Percentiles rank a stretch among this genome's conserved stretches.
These are phyloP conservation scores for Coelastrella sp. DNA, from an alignment of 139 green algal genomes.

Conservation along the genomic window DNA sequence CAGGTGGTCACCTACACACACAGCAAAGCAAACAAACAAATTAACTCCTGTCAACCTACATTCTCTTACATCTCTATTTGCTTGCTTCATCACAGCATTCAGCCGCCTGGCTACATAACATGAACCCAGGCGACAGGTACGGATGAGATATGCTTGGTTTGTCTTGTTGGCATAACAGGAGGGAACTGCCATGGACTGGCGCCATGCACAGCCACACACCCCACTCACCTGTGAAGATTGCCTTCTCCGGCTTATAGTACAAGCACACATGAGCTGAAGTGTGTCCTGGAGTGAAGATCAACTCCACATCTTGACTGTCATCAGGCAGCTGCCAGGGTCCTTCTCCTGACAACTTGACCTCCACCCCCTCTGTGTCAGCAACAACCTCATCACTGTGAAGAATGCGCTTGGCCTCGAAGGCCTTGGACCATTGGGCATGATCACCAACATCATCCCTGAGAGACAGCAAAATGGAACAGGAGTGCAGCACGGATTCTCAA, in stretches of 20 bases:
- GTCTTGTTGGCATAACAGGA: too few relatives aligned
- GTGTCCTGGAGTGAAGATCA: conserved; percentile 83
- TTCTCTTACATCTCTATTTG: too few relatives aligned
- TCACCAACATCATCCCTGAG: conserved; percentile 83
- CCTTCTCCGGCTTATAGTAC: conserved; percentile 61
- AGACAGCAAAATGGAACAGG: background rate
- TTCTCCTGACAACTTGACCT: conserved; percentile 54
- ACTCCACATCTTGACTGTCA: conserved; percentile 58
- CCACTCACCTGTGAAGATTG: conserved; percentile 67
- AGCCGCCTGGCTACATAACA: too few relatives aligned
- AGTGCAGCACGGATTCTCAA: too few relatives aligned
- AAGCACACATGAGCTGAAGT: conserved; percentile 73
- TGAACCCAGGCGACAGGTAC: too few relatives aligned
- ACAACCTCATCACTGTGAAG: conserved; percentile 71
- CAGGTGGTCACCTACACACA: conserved; percentile 53
- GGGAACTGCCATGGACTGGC: too few relatives aligned
- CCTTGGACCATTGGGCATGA: conserved; percentile 78
- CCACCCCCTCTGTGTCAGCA: conserved; percentile 33
- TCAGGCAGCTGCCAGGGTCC: conserved; percentile 75
- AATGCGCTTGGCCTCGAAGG: conserved; percentile 73
- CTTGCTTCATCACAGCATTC: too few relatives aligned
- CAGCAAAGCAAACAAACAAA: background rate
- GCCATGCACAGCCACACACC: conserved; percentile 8
- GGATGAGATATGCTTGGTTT: too few relatives aligned
- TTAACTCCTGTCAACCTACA: too few relatives aligned